phyloP scores from a whole-genome alignment of 164 flowering plant genomes.

The Saururus chinensis region DNA sequence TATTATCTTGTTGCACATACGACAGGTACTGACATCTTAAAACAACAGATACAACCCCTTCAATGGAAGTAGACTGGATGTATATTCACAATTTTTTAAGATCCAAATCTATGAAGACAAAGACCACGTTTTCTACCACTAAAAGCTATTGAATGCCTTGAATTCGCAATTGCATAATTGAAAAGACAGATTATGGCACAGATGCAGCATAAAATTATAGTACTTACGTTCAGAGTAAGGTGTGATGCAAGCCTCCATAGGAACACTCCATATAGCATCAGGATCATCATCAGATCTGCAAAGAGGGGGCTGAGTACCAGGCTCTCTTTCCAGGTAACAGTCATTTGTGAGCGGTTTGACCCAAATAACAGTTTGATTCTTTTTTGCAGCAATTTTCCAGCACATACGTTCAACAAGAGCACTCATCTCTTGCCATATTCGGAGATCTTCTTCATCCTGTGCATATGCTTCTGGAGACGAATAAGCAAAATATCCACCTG shows the following conservation, averaged over 20 bases:
- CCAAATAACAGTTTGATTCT: constrained; percentile 89
- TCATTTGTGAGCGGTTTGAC: constrained; percentile 77
- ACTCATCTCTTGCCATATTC: constrained; percentile 86
- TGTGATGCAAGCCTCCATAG: constrained; percentile 80
- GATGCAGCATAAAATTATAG: background rate
- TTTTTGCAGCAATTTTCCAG: constrained; percentile 74
- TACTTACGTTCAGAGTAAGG: constrained; percentile 81
- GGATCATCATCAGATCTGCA: constrained; percentile 82
- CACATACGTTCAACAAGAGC: constrained; percentile 88
- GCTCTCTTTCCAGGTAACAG: constrained; percentile 65
- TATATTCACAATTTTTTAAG: no score
- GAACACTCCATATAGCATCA: constrained; percentile 62
- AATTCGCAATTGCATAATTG: no score
- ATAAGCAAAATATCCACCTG: constrained; percentile 93
- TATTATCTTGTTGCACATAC: no score
- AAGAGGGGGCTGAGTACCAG: constrained; percentile 77
- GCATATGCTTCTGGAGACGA: constrained; percentile 98
- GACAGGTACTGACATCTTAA: no score
- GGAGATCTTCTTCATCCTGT: constrained; percentile 80
- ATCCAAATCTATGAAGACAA: no score
- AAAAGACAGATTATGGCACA: no score
- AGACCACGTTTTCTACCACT: no score
- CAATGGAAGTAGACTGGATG: no score
- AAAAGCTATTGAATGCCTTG: no score
- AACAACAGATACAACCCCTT: no score